Base-by-base conservation (phyloP, 139 green algal species). In the Pleodorina starrii region DNA sequence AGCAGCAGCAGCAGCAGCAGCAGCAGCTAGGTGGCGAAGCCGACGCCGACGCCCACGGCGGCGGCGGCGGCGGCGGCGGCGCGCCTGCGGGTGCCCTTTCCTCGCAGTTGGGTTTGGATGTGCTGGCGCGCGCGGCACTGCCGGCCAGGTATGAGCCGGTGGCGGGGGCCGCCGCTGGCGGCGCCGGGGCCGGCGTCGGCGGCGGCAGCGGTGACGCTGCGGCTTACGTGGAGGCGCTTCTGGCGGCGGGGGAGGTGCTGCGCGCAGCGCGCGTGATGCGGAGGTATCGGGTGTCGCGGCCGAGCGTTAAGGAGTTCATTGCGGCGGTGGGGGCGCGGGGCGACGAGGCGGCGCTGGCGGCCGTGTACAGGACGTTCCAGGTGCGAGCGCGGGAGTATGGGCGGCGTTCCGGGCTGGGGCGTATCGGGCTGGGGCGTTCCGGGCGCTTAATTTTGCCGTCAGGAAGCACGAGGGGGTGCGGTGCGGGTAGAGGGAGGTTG, bases 361-460 rank as follows among this genome's bases (percentile, higher is more conserved):
- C 90, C n/a, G 85, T 92, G 40, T 92, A 92, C 38, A 43, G 90
- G 0, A 48, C 84, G 42, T 92, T 91, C 80, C 74, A 86, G 85
- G 85, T 86, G 40, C 25, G 54, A n/a, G n/a, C n/a, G n/a, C n/a
- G n/a, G n/a, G n/a, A n/a, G n/a, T n/a, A n/a, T n/a, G n/a, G n/a
- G n/a, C n/a, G n/a, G n/a, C n/a, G n/a, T n/a, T n/a, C n/a, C n/a
- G n/a, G n/a, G n/a, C n/a, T n/a, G n/a, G n/a, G n/a, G n/a, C n/a
- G n/a, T n/a, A n/a, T n/a, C n/a, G n/a, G n/a, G n/a, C n/a, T n/a
- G n/a, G n/a, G n/a, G n/a, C n/a, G n/a, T n/a, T n/a, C n/a, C n/a
- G n/a, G n/a, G n/a, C n/a, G n/a, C n/a, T n/a, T n/a, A n/a, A n/a
- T n/a, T n/a, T n/a, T n/a, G n/a, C n/a, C n/a, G n/a, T n/a, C n/a